phyloP scores from a whole-genome alignment of 139 green algal genomes.

The Monoraphidium neglectum region DNA sequence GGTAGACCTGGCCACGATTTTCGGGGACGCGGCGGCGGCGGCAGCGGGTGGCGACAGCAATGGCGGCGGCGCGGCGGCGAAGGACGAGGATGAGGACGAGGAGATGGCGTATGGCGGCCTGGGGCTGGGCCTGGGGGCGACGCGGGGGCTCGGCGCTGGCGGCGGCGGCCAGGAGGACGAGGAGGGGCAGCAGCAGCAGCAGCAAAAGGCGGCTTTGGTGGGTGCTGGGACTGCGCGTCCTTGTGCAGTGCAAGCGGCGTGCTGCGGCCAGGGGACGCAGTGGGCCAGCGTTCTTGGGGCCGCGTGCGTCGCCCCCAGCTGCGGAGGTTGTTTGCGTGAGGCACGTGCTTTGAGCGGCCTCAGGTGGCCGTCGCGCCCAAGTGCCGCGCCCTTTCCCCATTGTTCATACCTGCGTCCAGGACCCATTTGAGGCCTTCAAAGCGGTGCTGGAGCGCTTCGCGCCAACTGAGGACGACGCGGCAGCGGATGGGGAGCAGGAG shows the following conservation, averaged over 20 bases:
- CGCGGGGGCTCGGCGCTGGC: no score
- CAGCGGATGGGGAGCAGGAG: slow-evolving; percentile 42
- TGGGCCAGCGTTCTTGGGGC: no score
- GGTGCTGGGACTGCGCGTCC: neutral
- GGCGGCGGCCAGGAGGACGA: slow-evolving; percentile 24
- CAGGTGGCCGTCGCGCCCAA: neutral
- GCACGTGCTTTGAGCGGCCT: no score
- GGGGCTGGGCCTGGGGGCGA: slow-evolving; percentile 21
- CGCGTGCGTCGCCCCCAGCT: no score
- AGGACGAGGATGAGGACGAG: slow-evolving; percentile 23
- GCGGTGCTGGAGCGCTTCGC: slow-evolving; percentile 73
- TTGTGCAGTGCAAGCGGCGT: no score
- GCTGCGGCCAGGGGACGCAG: no score
- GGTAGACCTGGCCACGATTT: slow-evolving; percentile 30
- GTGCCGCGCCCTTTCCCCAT: neutral
- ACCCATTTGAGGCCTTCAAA: slow-evolving; percentile 62
- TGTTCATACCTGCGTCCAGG: neutral
- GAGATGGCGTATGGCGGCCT: slow-evolving; percentile 28
- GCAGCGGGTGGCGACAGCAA: neutral
- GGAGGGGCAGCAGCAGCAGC: slow-evolving; percentile 3
- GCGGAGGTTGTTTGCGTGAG: no score
- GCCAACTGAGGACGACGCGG: slow-evolving; percentile 62
- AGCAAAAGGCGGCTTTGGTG: neutral
- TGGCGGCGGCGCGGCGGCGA: neutral
- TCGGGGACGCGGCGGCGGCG: no score